A percentile compares a stretch with the other conserved stretches of the same genome.
Conservation (phyloP, 2,329 filamentous ascomycete genomes). For the Bipolaris oryzae region DNA sequence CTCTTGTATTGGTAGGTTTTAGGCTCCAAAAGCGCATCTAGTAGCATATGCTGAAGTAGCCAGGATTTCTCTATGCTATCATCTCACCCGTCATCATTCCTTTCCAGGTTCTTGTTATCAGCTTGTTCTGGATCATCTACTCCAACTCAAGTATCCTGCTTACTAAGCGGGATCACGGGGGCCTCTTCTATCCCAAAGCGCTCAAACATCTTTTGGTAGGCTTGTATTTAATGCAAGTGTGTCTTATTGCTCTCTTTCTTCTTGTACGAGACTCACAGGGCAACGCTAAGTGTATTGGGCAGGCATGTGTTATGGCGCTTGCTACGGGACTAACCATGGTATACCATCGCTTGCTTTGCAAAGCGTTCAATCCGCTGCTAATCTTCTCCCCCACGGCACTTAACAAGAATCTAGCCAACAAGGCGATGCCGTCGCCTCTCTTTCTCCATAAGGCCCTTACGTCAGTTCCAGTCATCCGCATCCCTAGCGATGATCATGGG, state of each 20-base stretch:
- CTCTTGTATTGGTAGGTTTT: slow-evolving; percentile 18
- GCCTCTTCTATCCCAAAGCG: slow-evolving; percentile 19
- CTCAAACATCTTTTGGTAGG: slow-evolving; percentile 18
- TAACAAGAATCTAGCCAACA: background rate
- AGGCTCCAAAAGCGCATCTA: background rate
- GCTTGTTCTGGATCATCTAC: slow-evolving; percentile 19
- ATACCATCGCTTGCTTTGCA: slow-evolving; percentile 16
- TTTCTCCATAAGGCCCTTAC: slow-evolving; percentile 9
- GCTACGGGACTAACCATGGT: slow-evolving; percentile 9
- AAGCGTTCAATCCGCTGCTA: slow-evolving; percentile 15
- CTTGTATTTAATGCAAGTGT: slow-evolving; percentile 18
- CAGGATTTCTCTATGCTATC: slow-evolving; percentile 22
- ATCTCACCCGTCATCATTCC: slow-evolving; percentile 20
- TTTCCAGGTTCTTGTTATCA: slow-evolving; percentile 15
- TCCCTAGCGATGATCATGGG: background rate
- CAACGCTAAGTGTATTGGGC: slow-evolving; percentile 6
- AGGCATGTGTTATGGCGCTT: slow-evolving; percentile 13
- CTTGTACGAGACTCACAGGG: slow-evolving; percentile 13
- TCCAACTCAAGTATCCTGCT: slow-evolving; percentile 7
- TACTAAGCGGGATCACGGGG: slow-evolving; percentile 2
- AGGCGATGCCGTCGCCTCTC: background rate
- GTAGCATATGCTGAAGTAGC: background rate
- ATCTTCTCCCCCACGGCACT: slow-evolving; percentile 11
- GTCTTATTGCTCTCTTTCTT: slow-evolving; percentile 14
- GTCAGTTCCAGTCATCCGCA: background rate